phyloP scores from a whole-genome alignment of 2,329 filamentous ascomycete species.

The Arthroderma uncinatum region DNA sequence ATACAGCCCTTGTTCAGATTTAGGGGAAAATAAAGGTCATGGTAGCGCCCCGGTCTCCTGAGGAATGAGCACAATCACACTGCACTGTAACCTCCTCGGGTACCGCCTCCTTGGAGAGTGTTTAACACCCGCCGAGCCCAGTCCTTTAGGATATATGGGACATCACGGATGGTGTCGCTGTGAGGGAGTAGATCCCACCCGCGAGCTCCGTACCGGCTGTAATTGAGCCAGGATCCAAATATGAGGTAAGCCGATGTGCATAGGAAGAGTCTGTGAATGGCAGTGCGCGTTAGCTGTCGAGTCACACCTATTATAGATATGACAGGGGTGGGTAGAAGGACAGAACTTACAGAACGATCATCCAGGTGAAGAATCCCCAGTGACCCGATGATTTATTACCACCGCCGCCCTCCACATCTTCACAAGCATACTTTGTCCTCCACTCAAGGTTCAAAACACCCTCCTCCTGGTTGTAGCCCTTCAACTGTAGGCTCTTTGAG shows the following conservation, averaged over 20 bases:
- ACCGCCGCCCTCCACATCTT: slow-evolving; percentile 32
- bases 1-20: neutral
- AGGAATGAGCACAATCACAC: slow-evolving; percentile 45
- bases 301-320: neutral
- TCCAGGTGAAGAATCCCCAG: slow-evolving; percentile 98
- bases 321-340: slow-evolving; percentile 1
- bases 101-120: slow-evolving; percentile 71
- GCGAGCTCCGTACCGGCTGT: slow-evolving; percentile 87
- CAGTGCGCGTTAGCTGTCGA: neutral
- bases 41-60: neutral
- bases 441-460: slow-evolving; percentile 67
- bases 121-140: slow-evolving; percentile 69
- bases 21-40: neutral
- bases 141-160: slow-evolving; percentile 87
- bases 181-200: slow-evolving; percentile 94
- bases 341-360: slow-evolving; percentile 73
- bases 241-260: slow-evolving; percentile 81
- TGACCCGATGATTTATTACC: slow-evolving; percentile 39
- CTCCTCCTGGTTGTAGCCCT: slow-evolving; percentile 56
- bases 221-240: slow-evolving; percentile 97
- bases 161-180: slow-evolving; percentile 78
- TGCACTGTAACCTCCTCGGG: slow-evolving; percentile 85
- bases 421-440: slow-evolving; percentile 77
- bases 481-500: slow-evolving; percentile 58
- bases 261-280: slow-evolving; percentile 61